Conservation (phyloP, 2,329 filamentous ascomycete species). For the Zymoseptoria brevis region DNA sequence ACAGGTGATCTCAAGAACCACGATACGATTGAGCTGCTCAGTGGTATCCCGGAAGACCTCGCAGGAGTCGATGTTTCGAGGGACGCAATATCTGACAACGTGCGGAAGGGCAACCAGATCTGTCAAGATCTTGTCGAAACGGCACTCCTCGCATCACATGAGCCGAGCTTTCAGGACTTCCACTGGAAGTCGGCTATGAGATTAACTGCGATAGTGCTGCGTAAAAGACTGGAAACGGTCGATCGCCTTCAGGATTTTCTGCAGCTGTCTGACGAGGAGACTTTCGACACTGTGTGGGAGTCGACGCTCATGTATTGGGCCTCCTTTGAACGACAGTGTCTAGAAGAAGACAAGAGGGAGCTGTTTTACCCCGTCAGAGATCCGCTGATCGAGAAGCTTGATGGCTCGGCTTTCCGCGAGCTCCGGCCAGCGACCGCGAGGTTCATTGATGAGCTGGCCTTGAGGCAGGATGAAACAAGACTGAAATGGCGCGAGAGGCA, state of each 20-base stretch:
- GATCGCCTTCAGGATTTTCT: constrained; percentile 11
- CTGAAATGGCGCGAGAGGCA: constrained; percentile 17
- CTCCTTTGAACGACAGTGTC: constrained; percentile 12
- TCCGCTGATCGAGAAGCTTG: background rate
- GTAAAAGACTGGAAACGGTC: constrained; percentile 9
- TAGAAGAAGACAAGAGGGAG: constrained; percentile 15
- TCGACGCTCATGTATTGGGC: constrained; percentile 18
- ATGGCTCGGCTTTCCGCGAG: constrained; percentile 2
- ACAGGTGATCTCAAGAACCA: constrained; percentile 11
- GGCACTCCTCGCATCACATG: constrained; percentile 22
- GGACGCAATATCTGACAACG: background rate
- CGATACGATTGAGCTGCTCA: constrained; percentile 15
- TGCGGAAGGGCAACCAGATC: constrained; percentile 26
- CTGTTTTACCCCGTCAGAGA: constrained; percentile 10
- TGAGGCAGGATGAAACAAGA: constrained; percentile 29
- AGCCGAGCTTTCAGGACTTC: constrained; percentile 27
- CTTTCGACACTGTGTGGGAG: constrained; percentile 23
- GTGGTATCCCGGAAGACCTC: background rate
- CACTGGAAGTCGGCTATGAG: constrained; percentile 11
- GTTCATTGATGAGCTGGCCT: constrained; percentile 32
- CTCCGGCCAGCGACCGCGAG: constrained; percentile 19
- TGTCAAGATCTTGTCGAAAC: constrained; percentile 26
- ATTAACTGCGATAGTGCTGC: constrained; percentile 8
- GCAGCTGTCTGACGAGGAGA: constrained; percentile 11
- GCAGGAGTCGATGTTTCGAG: background rate